A percentile compares a stretch with the other conserved stretches of the same genome.
phyloP scores from a whole-genome alignment of 768 basidiomycete genomes.

The Lactifluus rugatus region DNA sequence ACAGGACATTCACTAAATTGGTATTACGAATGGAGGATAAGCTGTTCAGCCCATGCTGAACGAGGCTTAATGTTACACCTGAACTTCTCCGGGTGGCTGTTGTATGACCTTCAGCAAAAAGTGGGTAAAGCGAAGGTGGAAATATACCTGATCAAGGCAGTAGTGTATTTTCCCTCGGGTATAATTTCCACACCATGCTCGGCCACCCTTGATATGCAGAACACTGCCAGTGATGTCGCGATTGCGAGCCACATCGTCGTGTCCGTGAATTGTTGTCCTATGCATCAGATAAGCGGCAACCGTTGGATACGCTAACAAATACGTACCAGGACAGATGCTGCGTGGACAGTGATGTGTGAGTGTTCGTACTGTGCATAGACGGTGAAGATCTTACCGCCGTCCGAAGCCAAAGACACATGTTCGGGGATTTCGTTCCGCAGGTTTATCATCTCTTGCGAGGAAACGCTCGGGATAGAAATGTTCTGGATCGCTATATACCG shows the following conservation, averaged over 20 bases:
- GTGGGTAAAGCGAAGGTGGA: neutral
- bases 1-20: neutral
- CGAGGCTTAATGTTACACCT: neutral
- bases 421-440: conserved; percentile 15
- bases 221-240: conserved; percentile 4
- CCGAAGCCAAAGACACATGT: conserved; percentile 8
- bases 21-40: neutral
- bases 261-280: conserved; percentile 12
- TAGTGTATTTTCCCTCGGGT: neutral
- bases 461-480: conserved; percentile 26
- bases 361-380: neutral
- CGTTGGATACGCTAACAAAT: too few species aligned
- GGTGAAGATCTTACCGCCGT: too few species aligned
- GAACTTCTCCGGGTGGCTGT: conserved; percentile 3
- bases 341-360: neutral
- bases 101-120: neutral
- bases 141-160: neutral
- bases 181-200: conserved; percentile 6
- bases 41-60: neutral
- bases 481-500: conserved; percentile 20
- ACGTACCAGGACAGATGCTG: conserved; percentile 9
- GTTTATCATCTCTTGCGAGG: conserved; percentile 7
- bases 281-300: neutral
- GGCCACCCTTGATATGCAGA: conserved; percentile 7
- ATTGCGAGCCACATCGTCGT: conserved; percentile 7